Percentiles rank a stretch among this genome's conserved stretches.
Conservation (phyloP, 768 basidiomycete genomes). For the Panaeolus papilionaceus region DNA sequence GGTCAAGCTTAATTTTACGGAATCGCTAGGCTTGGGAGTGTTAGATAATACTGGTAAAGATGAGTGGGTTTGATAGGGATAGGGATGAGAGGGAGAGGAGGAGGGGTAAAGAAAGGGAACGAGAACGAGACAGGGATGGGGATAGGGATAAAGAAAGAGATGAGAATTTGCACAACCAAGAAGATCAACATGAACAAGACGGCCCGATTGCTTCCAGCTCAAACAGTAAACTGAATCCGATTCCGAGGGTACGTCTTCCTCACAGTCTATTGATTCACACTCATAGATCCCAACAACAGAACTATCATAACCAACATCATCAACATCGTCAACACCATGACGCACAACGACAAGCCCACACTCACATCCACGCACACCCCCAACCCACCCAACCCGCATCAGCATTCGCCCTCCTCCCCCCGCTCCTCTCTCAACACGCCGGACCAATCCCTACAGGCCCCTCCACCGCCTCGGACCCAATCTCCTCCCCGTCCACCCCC, state of each 20-base stretch:
- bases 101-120: neutral
- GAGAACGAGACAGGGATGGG: neutral
- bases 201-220: too few species aligned
- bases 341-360: too few species aligned
- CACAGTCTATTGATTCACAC: too few species aligned
- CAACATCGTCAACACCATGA: neutral
- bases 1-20: too few species aligned
- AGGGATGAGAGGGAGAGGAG: neutral
- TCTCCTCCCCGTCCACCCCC: neutral
- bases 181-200: neutral
- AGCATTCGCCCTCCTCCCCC: too few species aligned
- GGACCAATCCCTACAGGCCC: neutral
- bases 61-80: slow-evolving; percentile 1
- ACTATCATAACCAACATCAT: neutral
- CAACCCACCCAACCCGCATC: too few species aligned
- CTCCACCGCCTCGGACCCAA: neutral
- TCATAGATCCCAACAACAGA: neutral
- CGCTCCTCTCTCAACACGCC: too few species aligned
- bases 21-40: too few species aligned
- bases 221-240: too few species aligned
- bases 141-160: neutral
- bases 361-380: too few species aligned
- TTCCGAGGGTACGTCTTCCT: too few species aligned
- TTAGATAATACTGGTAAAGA: neutral
- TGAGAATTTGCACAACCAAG: neutral